Conservation (phyloP, 306 rosid species). For the Alnus rubra region DNA sequence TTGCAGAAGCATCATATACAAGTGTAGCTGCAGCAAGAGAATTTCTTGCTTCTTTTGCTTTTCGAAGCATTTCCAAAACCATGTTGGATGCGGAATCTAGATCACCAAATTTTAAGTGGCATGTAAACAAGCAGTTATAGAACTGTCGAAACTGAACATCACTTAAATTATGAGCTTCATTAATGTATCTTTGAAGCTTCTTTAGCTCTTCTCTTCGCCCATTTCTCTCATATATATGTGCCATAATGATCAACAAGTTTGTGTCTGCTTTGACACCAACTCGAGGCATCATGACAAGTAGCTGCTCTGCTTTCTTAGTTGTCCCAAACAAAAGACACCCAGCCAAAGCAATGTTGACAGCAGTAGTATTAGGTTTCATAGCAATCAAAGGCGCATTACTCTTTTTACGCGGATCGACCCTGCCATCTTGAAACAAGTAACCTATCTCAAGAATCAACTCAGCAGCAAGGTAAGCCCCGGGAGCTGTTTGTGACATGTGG, state of each 20-base stretch:
- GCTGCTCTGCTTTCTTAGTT: slow-evolving; percentile 80
- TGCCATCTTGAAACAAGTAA: slow-evolving; percentile 74
- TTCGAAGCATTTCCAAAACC: slow-evolving; percentile 83
- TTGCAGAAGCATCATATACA: slow-evolving; percentile 32
- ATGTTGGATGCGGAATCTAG: slow-evolving; percentile 70
- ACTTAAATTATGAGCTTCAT: slow-evolving; percentile 66
- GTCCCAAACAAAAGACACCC: slow-evolving; percentile 75
- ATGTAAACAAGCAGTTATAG: slow-evolving; percentile 68
- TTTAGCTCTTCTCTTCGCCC: slow-evolving; percentile 77
- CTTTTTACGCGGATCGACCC: slow-evolving; percentile 84
- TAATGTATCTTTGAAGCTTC: slow-evolving; percentile 72
- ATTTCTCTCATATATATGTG: slow-evolving; percentile 71
- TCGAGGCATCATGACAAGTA: slow-evolving; percentile 81
- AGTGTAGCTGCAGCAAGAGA: slow-evolving; percentile 64
- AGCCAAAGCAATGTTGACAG: slow-evolving; percentile 76
- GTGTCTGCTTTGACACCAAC: slow-evolving; percentile 75
- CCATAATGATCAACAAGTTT: slow-evolving; percentile 67
- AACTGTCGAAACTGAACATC: slow-evolving; percentile 67
- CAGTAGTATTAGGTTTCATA: slow-evolving; percentile 68
- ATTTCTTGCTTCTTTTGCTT: slow-evolving; percentile 67
- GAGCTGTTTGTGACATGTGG: slow-evolving; percentile 67
- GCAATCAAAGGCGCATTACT: slow-evolving; percentile 63
- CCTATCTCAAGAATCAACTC: slow-evolving; percentile 85
- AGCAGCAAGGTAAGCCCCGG: slow-evolving; percentile 82
- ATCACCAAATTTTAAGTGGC: slow-evolving; percentile 87